A percentile compares a stretch with the other conserved stretches of the same genome.
Evolutionary conservation across 768 basidiomycete species (phyloP).

Genomic region (Hydnum rufescens): DNA sequence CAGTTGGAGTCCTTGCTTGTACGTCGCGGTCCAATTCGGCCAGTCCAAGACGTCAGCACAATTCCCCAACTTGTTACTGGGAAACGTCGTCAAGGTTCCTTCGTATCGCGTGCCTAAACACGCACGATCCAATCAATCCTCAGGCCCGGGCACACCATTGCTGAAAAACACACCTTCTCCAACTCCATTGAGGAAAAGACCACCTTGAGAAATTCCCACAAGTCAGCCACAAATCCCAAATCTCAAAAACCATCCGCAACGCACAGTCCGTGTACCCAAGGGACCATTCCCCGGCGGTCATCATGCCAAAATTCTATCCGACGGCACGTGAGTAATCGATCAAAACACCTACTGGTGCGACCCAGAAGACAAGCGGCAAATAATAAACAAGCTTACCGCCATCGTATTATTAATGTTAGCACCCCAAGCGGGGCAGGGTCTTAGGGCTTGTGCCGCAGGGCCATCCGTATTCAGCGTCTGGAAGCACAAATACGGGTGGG

Average conservation of each 20-base stretch:
- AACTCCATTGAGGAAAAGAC: constrained; percentile 26
- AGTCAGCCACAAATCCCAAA: constrained; percentile 13
- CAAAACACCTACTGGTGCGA: constrained; percentile 23
- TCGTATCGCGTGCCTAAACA: constrained; percentile 25
- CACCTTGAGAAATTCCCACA: constrained; percentile 24
- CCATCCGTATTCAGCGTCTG: constrained; percentile 20
- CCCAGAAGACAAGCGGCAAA: background rate
- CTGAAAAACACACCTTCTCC: too few relatives aligned
- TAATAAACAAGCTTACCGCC: background rate
- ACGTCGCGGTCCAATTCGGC: constrained; percentile 30
- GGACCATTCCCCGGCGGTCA: constrained; percentile 60
- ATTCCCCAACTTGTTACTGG: constrained; percentile 14
- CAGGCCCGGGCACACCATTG: too few relatives aligned
- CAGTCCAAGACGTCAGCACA: constrained; percentile 31
- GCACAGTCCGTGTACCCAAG: constrained; percentile 20
- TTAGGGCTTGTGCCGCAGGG: constrained; percentile 16
- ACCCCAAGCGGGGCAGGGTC: constrained; percentile 22
- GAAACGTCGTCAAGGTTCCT: constrained; percentile 19
- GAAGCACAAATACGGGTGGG: constrained; percentile 52
- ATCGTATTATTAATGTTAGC: constrained; percentile 8
- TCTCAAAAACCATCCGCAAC: constrained; percentile 13
- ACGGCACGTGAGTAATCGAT: too few relatives aligned
- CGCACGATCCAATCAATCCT: too few relatives aligned
- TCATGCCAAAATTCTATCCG: constrained; percentile 37
- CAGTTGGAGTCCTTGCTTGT: constrained; percentile 31